These are phyloP conservation scores for Crithidia brevicula DNA, from an alignment of 208 protist genomes.

Conservation along the genomic window DNA sequence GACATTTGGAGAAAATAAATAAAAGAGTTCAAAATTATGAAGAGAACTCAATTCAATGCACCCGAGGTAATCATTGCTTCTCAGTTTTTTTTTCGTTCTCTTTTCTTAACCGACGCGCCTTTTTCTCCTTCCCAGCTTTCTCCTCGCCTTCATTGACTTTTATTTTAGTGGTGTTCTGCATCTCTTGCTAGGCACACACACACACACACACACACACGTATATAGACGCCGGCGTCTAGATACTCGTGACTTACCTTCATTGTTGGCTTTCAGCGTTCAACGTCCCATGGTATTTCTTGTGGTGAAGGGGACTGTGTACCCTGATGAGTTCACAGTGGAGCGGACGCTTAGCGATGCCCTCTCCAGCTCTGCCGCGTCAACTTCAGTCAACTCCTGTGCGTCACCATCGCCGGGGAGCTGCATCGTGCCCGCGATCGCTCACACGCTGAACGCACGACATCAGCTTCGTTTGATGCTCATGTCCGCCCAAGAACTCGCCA, in stretches of 20 bases:
- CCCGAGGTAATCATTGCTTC: no score
- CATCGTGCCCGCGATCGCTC: constrained; percentile 43
- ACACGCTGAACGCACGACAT: constrained; percentile 76
- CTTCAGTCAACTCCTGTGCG: not conserved
- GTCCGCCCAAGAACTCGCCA: constrained; percentile 66
- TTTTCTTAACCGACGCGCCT: no score
- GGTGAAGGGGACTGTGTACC: constrained; percentile 84
- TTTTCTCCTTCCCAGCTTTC: no score
- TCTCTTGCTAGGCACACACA: no score
- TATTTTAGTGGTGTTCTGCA: no score
- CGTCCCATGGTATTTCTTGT: constrained; percentile 68
- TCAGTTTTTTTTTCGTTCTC: constrained; percentile 2
- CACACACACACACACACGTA: no score
- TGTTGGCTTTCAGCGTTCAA: not conserved
- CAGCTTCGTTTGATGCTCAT: constrained; percentile 68
- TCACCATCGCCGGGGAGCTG: not conserved
- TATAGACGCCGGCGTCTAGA: no score
- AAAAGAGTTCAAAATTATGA: no score
- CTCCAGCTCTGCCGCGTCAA: not conserved
- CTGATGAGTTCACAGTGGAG: constrained; percentile 75
- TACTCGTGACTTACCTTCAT: not conserved
- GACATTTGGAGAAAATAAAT: no score
- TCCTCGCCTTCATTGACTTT: no score
- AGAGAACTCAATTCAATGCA: no score
- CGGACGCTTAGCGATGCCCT: constrained; percentile 36